A percentile compares a stretch with the other conserved stretches of the same genome.
Evolutionary conservation across 129 eudicot genomes (phyloP).

Genomic region (Centrapalus pauciflorus): DNA sequence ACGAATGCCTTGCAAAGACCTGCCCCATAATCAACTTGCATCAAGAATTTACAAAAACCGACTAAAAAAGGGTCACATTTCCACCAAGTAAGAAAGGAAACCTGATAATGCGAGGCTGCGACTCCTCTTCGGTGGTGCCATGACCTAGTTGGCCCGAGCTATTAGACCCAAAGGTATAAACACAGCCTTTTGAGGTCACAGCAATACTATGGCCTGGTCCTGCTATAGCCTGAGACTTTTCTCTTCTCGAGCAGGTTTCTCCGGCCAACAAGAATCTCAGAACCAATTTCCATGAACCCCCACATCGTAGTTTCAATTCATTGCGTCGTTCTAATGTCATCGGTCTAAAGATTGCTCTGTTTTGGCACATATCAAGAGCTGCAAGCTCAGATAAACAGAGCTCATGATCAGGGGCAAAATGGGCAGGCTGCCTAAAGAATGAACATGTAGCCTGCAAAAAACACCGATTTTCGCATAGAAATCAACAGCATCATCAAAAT

Average conservation of each 20-base stretch:
- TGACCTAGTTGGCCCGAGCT: constrained; percentile 97
- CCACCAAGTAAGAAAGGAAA: constrained; percentile 13
- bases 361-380: constrained; percentile 92
- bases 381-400: constrained; percentile 91
- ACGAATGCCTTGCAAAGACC: constrained; percentile 79
- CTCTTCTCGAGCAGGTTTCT: constrained; percentile 82
- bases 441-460: constrained; percentile 91
- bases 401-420: constrained; percentile 81
- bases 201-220: constrained; percentile 97
- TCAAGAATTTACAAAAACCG: background rate
- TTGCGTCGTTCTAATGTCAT: constrained; percentile 55
- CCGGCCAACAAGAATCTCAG: constrained; percentile 85
- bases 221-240: constrained; percentile 92
- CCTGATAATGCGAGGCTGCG: constrained; percentile 76
- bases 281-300: constrained; percentile 96
- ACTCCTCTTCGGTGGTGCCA: constrained; percentile 66
- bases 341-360: constrained; percentile 81
- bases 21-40: constrained; percentile 25
- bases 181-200: constrained; percentile 79
- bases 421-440: constrained; percentile 95
- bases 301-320: constrained; percentile 65
- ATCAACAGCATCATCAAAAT: constrained; percentile 97
- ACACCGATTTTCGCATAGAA: constrained; percentile 23
- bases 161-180: constrained; percentile 82
- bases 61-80: background rate